phyloP scores from a whole-genome alignment of 2,329 filamentous ascomycete genomes.

The Neopestalotiopsis clavispora region DNA sequence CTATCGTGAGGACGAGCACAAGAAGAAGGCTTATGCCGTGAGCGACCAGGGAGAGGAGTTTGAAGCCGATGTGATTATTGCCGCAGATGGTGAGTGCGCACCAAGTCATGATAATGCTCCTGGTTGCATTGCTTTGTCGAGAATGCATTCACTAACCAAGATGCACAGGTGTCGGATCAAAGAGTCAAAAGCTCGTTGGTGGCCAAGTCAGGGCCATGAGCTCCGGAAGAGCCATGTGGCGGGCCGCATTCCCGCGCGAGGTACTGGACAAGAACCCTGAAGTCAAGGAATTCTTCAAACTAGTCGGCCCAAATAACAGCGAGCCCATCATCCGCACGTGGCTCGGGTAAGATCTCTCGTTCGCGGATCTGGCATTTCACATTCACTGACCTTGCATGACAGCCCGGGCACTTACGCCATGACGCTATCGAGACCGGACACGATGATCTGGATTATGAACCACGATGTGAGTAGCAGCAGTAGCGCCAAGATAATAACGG shows the following conservation, averaged over 20 bases:
- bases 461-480: constrained; percentile 35
- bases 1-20: constrained; percentile 52
- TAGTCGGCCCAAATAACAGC: constrained; percentile 45
- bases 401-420: constrained; percentile 47
- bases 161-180: constrained; percentile 44
- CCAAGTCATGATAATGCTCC: background rate
- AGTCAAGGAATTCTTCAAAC: constrained; percentile 44
- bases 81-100: constrained; percentile 43
- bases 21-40: constrained; percentile 48
- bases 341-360: constrained; percentile 45
- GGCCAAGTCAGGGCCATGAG: constrained; percentile 46
- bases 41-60: constrained; percentile 54
- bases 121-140: background rate
- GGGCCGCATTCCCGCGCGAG: constrained; percentile 45
- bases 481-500: background rate
- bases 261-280: constrained; percentile 46
- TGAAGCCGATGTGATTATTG: constrained; percentile 51
- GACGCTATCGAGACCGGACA: constrained; percentile 38
- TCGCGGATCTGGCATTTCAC: constrained; percentile 38
- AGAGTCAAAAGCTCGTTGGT: constrained; percentile 47
- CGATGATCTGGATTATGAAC: constrained; percentile 44
- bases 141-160: background rate
- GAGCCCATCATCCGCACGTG: constrained; percentile 49
- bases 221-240: constrained; percentile 48
- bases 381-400: constrained; percentile 19